Evolutionary conservation across 805 yeast genomes (phyloP).

Genomic region (Komagataella ulmi): DNA sequence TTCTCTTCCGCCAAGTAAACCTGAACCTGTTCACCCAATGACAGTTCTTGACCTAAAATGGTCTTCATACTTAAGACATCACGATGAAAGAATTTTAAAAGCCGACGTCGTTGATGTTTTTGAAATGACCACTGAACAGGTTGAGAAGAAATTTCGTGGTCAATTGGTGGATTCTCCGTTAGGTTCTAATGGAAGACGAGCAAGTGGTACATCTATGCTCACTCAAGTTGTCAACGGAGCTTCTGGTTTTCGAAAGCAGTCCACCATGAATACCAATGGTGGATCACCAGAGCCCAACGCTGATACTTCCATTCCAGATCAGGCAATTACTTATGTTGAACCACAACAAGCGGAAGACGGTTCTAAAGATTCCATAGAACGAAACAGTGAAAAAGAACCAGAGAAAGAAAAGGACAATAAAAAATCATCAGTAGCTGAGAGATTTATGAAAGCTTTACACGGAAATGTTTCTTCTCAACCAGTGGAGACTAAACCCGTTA

Average conservation of each 20-base stretch:
- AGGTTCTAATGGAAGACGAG: slow-evolving; percentile 26
- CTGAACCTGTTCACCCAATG: slow-evolving; percentile 28
- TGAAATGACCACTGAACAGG: slow-evolving; percentile 27
- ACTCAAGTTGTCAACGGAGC: slow-evolving; percentile 32
- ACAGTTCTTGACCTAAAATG: slow-evolving; percentile 44
- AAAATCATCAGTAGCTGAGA: background rate
- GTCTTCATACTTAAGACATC: slow-evolving; percentile 35
- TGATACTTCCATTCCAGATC: background rate
- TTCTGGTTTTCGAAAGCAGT: slow-evolving; percentile 21
- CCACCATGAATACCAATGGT: slow-evolving; percentile 8
- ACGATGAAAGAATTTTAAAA: slow-evolving; percentile 47
- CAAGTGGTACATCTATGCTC: slow-evolving; percentile 15
- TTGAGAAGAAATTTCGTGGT: slow-evolving; percentile 48
- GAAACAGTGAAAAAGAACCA: slow-evolving; percentile 8
- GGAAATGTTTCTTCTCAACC: background rate
- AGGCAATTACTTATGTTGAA: slow-evolving; percentile 1
- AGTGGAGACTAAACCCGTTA: slow-evolving; percentile 16
- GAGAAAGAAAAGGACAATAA: slow-evolving; percentile 7
- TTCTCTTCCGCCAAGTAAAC: slow-evolving; percentile 1
- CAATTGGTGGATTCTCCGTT: slow-evolving; percentile 46
- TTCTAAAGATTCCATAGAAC: slow-evolving; percentile 8
- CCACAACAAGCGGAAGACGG: slow-evolving; percentile 15
- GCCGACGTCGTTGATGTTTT: slow-evolving; percentile 39
- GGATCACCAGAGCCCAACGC: slow-evolving; percentile 1
- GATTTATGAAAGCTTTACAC: background rate